Evolutionary conservation across 23 red algal genomes (phyloP).

Genomic region (Gracilaria vermiculophylla): DNA sequence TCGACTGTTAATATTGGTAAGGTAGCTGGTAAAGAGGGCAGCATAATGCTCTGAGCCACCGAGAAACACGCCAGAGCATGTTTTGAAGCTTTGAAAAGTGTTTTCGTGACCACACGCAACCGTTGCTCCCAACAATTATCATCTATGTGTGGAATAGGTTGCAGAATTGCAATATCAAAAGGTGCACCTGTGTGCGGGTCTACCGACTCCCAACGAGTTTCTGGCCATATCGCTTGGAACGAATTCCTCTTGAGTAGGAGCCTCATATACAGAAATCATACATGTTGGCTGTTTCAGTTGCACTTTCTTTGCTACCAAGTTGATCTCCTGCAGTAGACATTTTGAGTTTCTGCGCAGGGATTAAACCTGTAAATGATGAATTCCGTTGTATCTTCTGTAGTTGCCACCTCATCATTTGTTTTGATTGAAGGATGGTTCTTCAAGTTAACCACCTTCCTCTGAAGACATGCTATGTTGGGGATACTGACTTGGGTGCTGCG

Average conservation of each 20-base stretch:
- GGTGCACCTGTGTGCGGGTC: constrained; percentile 46
- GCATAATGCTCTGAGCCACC: constrained; percentile 59
- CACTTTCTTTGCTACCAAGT: background rate
- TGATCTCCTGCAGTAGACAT: background rate
- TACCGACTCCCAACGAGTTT: constrained; percentile 18
- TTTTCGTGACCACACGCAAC: constrained; percentile 45
- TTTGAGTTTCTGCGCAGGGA: too few relatives aligned
- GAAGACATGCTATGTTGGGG: background rate
- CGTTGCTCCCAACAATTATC: constrained; percentile 66
- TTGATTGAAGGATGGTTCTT: background rate
- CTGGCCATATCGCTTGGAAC: background rate
- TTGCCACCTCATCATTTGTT: background rate
- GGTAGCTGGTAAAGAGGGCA: constrained; percentile 48
- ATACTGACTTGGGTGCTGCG: background rate
- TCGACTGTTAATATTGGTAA: constrained; percentile 15
- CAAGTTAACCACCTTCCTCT: background rate
- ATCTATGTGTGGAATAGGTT: constrained; percentile 37
- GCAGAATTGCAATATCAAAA: constrained; percentile 55
- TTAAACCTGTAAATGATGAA: too few relatives aligned
- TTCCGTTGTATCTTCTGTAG: background rate
- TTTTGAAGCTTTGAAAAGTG: constrained; percentile 58
- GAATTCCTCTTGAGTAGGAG: too few relatives aligned
- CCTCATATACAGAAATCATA: background rate
- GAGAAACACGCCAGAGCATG: constrained; percentile 47
- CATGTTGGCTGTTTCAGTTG: background rate